Evolutionary conservation across 176 grass and related monocot genomes (phyloP).

Genomic region (Musa troglodytarum): DNA sequence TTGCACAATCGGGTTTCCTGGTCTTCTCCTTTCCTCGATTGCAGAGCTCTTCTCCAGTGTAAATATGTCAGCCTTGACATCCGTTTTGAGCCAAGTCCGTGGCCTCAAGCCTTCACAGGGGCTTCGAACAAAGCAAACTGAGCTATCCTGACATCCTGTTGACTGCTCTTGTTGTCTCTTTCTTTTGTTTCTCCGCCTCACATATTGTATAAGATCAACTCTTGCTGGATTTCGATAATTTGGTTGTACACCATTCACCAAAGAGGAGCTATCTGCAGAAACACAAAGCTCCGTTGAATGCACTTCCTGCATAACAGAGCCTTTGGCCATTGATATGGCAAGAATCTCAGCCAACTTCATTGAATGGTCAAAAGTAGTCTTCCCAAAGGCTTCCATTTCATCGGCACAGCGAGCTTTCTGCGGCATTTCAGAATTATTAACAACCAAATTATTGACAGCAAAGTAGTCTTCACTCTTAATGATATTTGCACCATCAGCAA

Average conservation of each 20-base stretch:
- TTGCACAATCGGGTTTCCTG: conserved; percentile 11
- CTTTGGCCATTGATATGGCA: not conserved
- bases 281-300: conserved; percentile 6
- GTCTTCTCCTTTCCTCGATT: not conserved
- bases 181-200: conserved; percentile 46
- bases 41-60: not conserved
- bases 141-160: conserved; percentile 10
- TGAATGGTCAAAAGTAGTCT: conserved; percentile 11
- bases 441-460: not conserved
- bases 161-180: conserved; percentile 19
- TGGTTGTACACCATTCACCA: conserved; percentile 16
- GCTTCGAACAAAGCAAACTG: conserved; percentile 44
- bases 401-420: conserved; percentile 13
- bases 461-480: not conserved
- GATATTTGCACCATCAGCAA: not conserved
- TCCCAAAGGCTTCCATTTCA: conserved; percentile 12
- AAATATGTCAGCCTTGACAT: conserved; percentile 4
- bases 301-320: not conserved
- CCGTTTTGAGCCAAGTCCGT: conserved; percentile 4
- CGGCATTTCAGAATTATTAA: conserved; percentile 7
- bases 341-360: conserved; percentile 1
- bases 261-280: not conserved
- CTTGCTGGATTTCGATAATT: conserved; percentile 34
- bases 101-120: conserved; percentile 86
- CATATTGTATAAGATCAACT: conserved; percentile 52